Evolutionary conservation across 1,139 yeast genomes (phyloP).

Genomic region (Pichia sp.): DNA sequence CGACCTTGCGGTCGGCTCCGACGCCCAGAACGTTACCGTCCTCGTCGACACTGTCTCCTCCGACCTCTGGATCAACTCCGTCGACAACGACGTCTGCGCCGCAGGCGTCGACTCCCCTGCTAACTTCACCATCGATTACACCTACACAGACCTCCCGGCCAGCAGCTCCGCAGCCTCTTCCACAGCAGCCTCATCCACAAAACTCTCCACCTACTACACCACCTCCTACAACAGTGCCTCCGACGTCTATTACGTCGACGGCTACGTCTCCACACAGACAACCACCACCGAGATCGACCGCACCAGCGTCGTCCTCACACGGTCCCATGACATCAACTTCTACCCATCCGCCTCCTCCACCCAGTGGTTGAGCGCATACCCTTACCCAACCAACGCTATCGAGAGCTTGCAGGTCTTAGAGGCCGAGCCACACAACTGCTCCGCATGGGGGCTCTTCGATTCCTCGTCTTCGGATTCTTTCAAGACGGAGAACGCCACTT

Average conservation of each 20-base stretch:
- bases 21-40: constrained; percentile 46
- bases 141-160: not conserved
- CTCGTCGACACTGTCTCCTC: constrained; percentile 62
- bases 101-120: not conserved
- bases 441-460: constrained; percentile 46
- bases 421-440: constrained; percentile 31
- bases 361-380: constrained; percentile 11
- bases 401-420: constrained; percentile 34
- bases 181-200: constrained; percentile 1
- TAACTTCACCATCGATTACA: constrained; percentile 13
- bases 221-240: constrained; percentile 10
- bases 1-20: constrained; percentile 46
- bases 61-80: constrained; percentile 51
- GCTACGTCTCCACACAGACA: constrained; percentile 12
- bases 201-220: constrained; percentile 9
- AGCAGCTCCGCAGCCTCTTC: not conserved
- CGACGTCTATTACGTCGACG: constrained; percentile 15
- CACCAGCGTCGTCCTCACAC: not conserved
- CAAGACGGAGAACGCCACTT: constrained; percentile 41
- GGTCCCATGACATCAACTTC: constrained; percentile 12
- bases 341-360: constrained; percentile 15
- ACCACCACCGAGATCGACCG: constrained; percentile 4
- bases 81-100: constrained; percentile 16
- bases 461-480: constrained; percentile 42
- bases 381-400: constrained; percentile 15